Base-by-base conservation (phyloP, 2,329 filamentous ascomycete species). In the Curvularia lunata region DNA sequence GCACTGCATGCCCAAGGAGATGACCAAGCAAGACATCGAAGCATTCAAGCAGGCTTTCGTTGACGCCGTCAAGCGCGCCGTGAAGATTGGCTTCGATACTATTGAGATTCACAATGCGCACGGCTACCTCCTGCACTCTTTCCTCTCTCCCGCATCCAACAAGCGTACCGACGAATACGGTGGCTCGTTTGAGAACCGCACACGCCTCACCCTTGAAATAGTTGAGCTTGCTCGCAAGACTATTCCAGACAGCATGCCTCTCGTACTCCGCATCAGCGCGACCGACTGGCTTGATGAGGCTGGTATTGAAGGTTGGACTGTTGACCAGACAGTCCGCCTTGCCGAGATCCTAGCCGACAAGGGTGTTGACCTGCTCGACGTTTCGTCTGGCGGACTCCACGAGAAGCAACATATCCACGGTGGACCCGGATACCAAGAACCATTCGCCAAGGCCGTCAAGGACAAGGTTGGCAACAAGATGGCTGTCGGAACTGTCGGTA, bases 31-130 rank as follows among this genome's bases (percentile, higher is more conserved):
- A 1, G 88, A 94, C 50, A 93, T 96, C 61, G 80, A 86, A 64
- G 76, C 80, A 3, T 78, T 91, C 45, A 88, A 92, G 68, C 73
- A 77, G 40, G 83, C 83, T 9, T 95, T 86, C 78, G 85, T 81
- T 4, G 83, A 83, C 37, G 84, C 91, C 1, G 76, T 93, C 4
- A 80, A 85, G 61, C 75, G 81, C 30, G 71, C 79, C 4, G 49
- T 82, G 6, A 71, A 73, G 10, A 88, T 87, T 1, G 92, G 91
- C 0, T 85, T 91, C 48, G 91, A 96, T 71, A 84, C 88, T 7
- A 87, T 96, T 57, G 91, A 96, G 74, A 86, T 96, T 49, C 91
- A 95, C 78, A 85, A 84, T 65, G 91, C 91, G 0, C 91, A 95
- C 68, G 91, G 91, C 0, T 95, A 93, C 71, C 83, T 95, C 0